Base-by-base conservation (phyloP, 306 rosid genomes). In the Medicago lupulina region DNA sequence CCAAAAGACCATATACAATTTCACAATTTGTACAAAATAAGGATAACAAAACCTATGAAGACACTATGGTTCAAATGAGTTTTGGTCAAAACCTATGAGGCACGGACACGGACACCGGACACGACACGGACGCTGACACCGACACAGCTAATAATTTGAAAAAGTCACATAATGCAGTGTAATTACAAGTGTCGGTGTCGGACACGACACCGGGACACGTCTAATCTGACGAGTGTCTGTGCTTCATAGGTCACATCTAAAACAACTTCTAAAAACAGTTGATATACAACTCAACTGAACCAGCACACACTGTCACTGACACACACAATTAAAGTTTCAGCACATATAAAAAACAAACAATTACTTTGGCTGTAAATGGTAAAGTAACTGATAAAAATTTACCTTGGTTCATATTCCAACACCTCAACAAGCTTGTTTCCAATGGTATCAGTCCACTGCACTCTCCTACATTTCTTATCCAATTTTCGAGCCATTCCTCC, bases 361-460 rank as follows among this genome's bases (percentile, higher is more conserved):
- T 21, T 21, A 57, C 34, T 4, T 10, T 15, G 36, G 36, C 6
- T 31, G 36, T 31, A 31, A 31, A 1, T 1, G 4, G 62, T 57
- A 57, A 57, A 21, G 31, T 19, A 57, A 57, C 16, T 21, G 66
- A 67, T 11, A 50, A 70, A 54, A 85, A 23, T 49, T 75, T 87
- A 93, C 97, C 97, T 93, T 36, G 89, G 92, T 49, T 83, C 91
- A 57, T 85, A 93, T 84, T 86, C 98, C 86, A 88, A 55, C 16
- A 93, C 90, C 88, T 93, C 97, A 57, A 74, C 92, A 13, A 93
- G 93, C 69, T 91, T 85, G 62, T 93, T 87, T 71, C 98, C 98
- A 75, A 88, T 82, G 58, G 67, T 87, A 59, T 93, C 98, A 38
- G 89, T 93, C 98, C 98, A 93, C 90, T 92, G 98, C 82, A 93